Evolutionary conservation across 441 rosid genomes (phyloP).

Genomic region (Populus tomentosa): DNA sequence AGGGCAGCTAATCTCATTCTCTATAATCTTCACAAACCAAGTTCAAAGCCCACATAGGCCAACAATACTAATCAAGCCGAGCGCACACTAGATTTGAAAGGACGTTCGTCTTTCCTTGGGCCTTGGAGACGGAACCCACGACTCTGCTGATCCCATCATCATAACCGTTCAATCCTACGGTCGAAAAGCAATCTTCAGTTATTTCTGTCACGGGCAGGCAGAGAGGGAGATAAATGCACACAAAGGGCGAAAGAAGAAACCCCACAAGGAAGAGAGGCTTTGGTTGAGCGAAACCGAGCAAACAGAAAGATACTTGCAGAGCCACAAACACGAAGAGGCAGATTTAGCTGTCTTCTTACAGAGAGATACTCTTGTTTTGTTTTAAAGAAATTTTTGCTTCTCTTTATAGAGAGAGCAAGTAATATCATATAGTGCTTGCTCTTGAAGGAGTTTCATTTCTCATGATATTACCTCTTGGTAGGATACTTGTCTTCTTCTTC

Average conservation of each 20-base stretch:
- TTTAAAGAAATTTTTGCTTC: not conserved
- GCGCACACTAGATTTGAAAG: not conserved
- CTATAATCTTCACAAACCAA: not conserved
- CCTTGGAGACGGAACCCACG: not conserved
- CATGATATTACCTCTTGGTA: slow-evolving; percentile 25
- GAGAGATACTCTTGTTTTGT: not conserved
- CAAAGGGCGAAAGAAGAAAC: not conserved
- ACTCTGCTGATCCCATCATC: slow-evolving; percentile 3
- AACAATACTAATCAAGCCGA: not conserved
- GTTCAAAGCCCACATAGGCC: not conserved
- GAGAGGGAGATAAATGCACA: slow-evolving; percentile 7
- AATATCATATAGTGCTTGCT: not conserved
- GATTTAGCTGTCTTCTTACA: no score
- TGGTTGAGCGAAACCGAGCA: not conserved
- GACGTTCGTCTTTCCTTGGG: not conserved
- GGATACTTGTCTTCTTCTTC: not conserved
- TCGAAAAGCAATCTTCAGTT: slow-evolving; percentile 6
- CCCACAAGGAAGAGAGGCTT: not conserved
- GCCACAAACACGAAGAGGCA: not conserved
- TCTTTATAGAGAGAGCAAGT: not conserved
- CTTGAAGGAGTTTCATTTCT: not conserved
- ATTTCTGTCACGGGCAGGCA: not conserved
- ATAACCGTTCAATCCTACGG: slow-evolving; percentile 24
- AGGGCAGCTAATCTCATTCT: not conserved
- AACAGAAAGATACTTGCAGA: not conserved